Percentiles rank a stretch among this genome's conserved stretches.
These are phyloP conservation scores for Mycena pura DNA, from an alignment of 768 basidiomycete genomes.

Conservation along the genomic window DNA sequence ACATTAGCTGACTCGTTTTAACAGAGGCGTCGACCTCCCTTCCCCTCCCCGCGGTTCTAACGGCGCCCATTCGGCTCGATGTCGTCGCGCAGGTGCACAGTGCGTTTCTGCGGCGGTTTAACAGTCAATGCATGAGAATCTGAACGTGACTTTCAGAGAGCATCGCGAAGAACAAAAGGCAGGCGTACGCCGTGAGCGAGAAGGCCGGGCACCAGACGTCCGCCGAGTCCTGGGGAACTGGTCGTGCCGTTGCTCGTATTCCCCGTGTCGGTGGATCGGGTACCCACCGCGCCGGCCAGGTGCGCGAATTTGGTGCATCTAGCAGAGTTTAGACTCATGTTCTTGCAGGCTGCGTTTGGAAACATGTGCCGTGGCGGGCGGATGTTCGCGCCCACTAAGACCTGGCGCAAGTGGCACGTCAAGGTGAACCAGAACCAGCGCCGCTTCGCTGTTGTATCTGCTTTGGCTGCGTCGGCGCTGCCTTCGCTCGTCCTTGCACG, in stretches of 20 bases:
- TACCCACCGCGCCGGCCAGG: constrained; percentile 98
- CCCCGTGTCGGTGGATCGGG: constrained; percentile 99
- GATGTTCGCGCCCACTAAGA: constrained; percentile 99
- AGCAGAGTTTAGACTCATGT: not conserved
- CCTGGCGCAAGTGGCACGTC: constrained; percentile 99
- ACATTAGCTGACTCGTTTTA: constrained; percentile 12
- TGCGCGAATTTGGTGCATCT: constrained; percentile 39
- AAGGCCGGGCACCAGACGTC: constrained; percentile 99
- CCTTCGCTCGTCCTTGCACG: constrained; percentile 98
- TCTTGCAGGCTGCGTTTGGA: constrained; percentile 89
- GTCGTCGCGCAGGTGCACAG: constrained; percentile 99
- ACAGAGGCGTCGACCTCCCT: constrained; percentile 87
- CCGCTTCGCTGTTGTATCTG: constrained; percentile 96
- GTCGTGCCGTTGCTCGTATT: constrained; percentile 99
- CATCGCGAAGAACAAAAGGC: constrained; percentile 97
- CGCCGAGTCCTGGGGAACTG: constrained; percentile 99
- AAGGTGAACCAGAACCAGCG: constrained; percentile 99
- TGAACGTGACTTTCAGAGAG: constrained; percentile 67
- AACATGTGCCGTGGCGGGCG: constrained; percentile 99
- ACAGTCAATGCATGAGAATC: not conserved
- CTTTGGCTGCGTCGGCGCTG: constrained; percentile 96
- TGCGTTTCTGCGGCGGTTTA: constrained; percentile 51
- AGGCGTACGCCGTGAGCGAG: constrained; percentile 95
- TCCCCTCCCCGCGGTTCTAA: constrained; percentile 94
- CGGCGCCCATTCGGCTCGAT: constrained; percentile 98